phyloP scores from a whole-genome alignment of 2,329 filamentous ascomycete genomes.

The Xylariales sp. region DNA sequence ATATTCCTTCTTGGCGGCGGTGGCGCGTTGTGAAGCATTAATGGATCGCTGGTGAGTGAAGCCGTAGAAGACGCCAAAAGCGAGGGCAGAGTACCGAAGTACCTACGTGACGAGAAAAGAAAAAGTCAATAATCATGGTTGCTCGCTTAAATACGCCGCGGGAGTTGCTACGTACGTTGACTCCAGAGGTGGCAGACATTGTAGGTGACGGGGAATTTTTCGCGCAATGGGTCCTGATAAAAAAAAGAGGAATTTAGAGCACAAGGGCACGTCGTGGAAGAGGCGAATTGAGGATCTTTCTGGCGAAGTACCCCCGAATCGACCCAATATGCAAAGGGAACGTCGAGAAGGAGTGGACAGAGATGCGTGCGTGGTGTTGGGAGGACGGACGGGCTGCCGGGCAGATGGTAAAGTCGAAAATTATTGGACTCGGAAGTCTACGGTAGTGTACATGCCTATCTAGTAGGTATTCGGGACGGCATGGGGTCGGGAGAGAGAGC shows the following conservation, averaged over 20 bases:
- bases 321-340: slow-evolving; percentile 30
- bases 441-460: slow-evolving; percentile 15
- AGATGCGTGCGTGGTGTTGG: slow-evolving; percentile 45
- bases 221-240: slow-evolving; percentile 52
- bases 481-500: background rate
- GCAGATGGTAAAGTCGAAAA: slow-evolving; percentile 41
- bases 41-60: slow-evolving; percentile 92
- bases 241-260: slow-evolving; percentile 32
- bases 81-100: slow-evolving; percentile 95
- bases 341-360: slow-evolving; percentile 32
- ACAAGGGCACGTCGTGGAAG: slow-evolving; percentile 14
- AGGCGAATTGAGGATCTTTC: slow-evolving; percentile 53
- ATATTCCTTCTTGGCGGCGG: slow-evolving; percentile 83
- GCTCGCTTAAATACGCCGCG: slow-evolving; percentile 1
- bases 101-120: slow-evolving; percentile 70
- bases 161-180: slow-evolving; percentile 67
- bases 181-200: slow-evolving; percentile 75
- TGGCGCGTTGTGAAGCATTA: slow-evolving; percentile 74
- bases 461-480: slow-evolving; percentile 10
- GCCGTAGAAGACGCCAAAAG: slow-evolving; percentile 92
- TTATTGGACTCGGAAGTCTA: slow-evolving; percentile 33
- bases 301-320: slow-evolving; percentile 49
- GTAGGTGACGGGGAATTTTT: slow-evolving; percentile 52
- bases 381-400: slow-evolving; percentile 39
- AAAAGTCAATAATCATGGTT: slow-evolving; percentile 16